Base-by-base conservation (phyloP, 345 rosid genomes). In the Gossypium arboreum region DNA sequence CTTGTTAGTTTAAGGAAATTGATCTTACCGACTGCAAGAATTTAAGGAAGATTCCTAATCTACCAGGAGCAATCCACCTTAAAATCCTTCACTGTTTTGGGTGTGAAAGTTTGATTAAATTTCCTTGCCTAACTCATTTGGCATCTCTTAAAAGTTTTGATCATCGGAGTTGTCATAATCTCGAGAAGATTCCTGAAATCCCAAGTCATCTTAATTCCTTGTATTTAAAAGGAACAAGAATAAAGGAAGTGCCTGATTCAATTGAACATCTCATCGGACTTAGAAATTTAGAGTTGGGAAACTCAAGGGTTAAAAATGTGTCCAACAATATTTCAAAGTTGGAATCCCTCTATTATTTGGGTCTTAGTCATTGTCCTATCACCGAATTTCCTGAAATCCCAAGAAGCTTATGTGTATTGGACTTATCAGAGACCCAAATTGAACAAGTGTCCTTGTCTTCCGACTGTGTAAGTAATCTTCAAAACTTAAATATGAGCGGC, bases 11-110 rank as follows among this genome's bases (percentile, higher is more conserved):
- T 34, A 34, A 4, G 6, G 6, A 34, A 34, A 34, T 34, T 34
- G 1, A 34, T 0, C 7, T 34, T 4, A 4, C 1, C 0, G 0
- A 4, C 0, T 48, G 52, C 17, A 0, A 12, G 39, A 60, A 68
- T 4, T 13, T 57, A 60, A 54, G 17, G 0, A 3, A 15, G 2
- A 77, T 82, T 25, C 58, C 72, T 9, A 81, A 78, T 16, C 72
- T 79, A 75, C 81, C 0, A 41, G 57, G 48, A 71, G 24, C 61
- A 2, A 16, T 51, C 56, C 1, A 51, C 18, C 56, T 51, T 51
- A 0, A 51, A 16, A 1, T 0, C 20, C 56, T 51, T 51, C 0
- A 1, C 0, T 51, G 55, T 51, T 0, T 0, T 0, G 25, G 8
- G 4, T 48, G 52, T 0, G 12, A 10, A 45, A 45, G 12, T 45